Evolutionary conservation across 2,329 filamentous ascomycete species (phyloP).

Genomic region (Aspergillus alliaceus): DNA sequence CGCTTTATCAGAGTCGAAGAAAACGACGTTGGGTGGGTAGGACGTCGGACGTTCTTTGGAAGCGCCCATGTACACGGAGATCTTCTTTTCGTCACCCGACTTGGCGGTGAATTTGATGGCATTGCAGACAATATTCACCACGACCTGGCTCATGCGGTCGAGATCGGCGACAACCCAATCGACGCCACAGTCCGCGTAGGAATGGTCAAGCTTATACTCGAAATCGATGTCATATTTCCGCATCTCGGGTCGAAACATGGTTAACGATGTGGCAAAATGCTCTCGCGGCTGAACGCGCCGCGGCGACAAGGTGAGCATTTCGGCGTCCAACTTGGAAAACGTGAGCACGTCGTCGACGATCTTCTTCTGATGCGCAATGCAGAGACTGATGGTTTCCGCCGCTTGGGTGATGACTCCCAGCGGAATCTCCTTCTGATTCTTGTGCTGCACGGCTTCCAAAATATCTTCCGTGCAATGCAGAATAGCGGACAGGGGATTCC

Average conservation of each 20-base stretch:
- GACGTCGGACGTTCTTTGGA: slow-evolving; percentile 47
- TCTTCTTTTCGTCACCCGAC: slow-evolving; percentile 38
- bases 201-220: slow-evolving; percentile 62
- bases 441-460: slow-evolving; percentile 20
- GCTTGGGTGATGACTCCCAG: slow-evolving; percentile 67
- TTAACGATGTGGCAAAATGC: slow-evolving; percentile 66
- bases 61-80: slow-evolving; percentile 56
- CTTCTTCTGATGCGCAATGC: slow-evolving; percentile 76
- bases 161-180: slow-evolving; percentile 72
- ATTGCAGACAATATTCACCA: slow-evolving; percentile 79
- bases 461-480: slow-evolving; percentile 58
- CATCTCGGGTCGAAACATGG: slow-evolving; percentile 77
- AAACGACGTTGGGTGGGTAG: slow-evolving; percentile 36
- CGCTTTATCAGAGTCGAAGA: slow-evolving; percentile 24
- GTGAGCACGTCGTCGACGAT: slow-evolving; percentile 76
- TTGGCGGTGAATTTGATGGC: slow-evolving; percentile 76
- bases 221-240: slow-evolving; percentile 68
- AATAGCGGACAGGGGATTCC: slow-evolving; percentile 59
- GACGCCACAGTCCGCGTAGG: slow-evolving; percentile 58
- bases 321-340: slow-evolving; percentile 73
- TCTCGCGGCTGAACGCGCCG: slow-evolving; percentile 66
- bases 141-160: slow-evolving; percentile 71
- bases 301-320: slow-evolving; percentile 70
- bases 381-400: slow-evolving; percentile 74
- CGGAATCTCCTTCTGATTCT: slow-evolving; percentile 29